A percentile compares a stretch with the other conserved stretches of the same genome.
These are phyloP conservation scores for Chimonanthus praecox DNA, from an alignment of 164 flowering plant genomes.

Conservation along the genomic window DNA sequence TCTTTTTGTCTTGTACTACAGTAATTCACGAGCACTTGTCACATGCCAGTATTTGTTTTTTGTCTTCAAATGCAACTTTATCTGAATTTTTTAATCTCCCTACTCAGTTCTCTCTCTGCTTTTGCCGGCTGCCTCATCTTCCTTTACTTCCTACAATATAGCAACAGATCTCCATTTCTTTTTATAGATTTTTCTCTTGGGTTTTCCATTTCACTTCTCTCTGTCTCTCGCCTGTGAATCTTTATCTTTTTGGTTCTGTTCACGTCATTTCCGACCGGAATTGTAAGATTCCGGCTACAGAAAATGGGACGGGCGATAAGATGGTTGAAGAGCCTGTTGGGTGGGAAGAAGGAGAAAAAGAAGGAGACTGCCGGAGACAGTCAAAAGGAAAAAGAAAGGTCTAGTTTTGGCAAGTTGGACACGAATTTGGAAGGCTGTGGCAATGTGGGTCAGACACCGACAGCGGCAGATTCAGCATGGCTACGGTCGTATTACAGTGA, in stretches of 20 bases:
- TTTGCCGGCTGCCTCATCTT: background rate
- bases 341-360: conserved; percentile 36
- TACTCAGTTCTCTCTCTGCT: background rate
- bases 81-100: conserved; percentile 4
- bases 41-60: background rate
- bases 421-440: conserved; percentile 11
- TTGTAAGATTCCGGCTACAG: background rate
- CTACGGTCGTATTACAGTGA: conserved; percentile 47
- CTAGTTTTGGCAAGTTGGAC: conserved; percentile 57
- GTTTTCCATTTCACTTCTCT: conserved; percentile 1
- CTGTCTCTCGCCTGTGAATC: background rate
- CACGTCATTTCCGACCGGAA: background rate
- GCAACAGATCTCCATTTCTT: background rate
- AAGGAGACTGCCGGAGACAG: conserved; percentile 20
- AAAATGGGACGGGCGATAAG: conserved; percentile 75
- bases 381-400: conserved; percentile 46
- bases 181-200: conserved; percentile 5
- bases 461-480: conserved; percentile 20
- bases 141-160: background rate
- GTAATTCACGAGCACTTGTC: conserved; percentile 59
- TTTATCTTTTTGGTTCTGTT: background rate
- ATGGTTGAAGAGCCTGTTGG: conserved; percentile 62
- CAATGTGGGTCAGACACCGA: conserved; percentile 12
- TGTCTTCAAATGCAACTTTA: conserved; percentile 13
- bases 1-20: conserved; percentile 55